Evolutionary conservation across 495 filamentous ascomycete species (phyloP).

Genomic region (Beverwykella pulmonaria): DNA sequence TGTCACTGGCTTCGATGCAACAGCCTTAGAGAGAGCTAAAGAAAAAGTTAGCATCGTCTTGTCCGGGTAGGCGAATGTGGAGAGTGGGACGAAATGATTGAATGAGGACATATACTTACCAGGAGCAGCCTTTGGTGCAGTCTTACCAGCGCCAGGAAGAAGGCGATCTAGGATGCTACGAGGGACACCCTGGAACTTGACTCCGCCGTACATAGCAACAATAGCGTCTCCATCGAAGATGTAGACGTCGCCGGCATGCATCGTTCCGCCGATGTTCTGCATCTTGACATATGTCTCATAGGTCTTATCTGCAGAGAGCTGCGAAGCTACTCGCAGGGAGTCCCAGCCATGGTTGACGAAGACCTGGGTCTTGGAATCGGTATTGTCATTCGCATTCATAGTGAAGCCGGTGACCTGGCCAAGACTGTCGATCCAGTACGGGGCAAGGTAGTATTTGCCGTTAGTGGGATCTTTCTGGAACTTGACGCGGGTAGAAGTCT

Average conservation of each 20-base stretch:
- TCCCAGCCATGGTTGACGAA: constrained; percentile 84
- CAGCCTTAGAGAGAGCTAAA: background rate
- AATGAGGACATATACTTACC: too few species aligned
- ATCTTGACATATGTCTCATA: constrained; percentile 75
- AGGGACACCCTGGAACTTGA: constrained; percentile 38
- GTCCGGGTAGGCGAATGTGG: background rate
- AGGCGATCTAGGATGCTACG: constrained; percentile 31
- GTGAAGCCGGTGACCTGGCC: constrained; percentile 64
- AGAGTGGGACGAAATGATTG: too few species aligned
- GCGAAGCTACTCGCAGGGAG: constrained; percentile 68
- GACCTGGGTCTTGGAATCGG: constrained; percentile 69
- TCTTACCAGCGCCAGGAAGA: constrained; percentile 21
- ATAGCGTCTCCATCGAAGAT: constrained; percentile 36
- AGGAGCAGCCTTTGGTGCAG: background rate
- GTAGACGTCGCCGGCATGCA: constrained; percentile 57
- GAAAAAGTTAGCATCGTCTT: background rate
- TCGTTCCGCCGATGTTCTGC: constrained; percentile 51
- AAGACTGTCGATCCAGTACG: constrained; percentile 37
- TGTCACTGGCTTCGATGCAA: constrained; percentile 3
- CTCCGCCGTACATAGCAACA: constrained; percentile 40
- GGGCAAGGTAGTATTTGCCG: constrained; percentile 25
- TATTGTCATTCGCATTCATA: constrained; percentile 74
- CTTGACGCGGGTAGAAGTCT: constrained; percentile 69
- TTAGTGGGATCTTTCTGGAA: constrained; percentile 12
- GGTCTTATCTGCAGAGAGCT: constrained; percentile 62